These are phyloP conservation scores for Symbiodinium pilosum DNA, from an alignment of 73 alveolate genomes.

Conservation along the genomic window DNA sequence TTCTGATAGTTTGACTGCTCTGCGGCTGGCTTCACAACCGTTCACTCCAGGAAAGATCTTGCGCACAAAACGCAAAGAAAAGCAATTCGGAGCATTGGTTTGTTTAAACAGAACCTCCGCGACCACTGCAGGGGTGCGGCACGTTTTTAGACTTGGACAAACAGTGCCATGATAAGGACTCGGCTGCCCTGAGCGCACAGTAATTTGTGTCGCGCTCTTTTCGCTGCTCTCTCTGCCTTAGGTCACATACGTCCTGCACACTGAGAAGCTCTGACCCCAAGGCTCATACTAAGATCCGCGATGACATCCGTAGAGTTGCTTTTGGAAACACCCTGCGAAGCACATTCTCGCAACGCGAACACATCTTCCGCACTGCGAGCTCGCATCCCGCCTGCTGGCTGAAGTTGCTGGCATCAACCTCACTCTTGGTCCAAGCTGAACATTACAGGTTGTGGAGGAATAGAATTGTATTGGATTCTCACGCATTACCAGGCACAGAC, in stretches of 20 bases:
- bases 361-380: not conserved
- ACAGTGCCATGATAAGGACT: not conserved
- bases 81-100: too few relatives aligned
- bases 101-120: too few relatives aligned
- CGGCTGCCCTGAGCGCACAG: slow-evolving; percentile 63
- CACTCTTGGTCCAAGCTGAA: not conserved
- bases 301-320: not conserved
- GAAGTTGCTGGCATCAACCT: not conserved
- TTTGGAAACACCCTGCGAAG: not conserved
- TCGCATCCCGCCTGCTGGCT: not conserved
- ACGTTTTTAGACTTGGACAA: too few relatives aligned
- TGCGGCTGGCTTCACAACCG: too few relatives aligned
- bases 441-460: too few relatives aligned
- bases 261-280: not conserved
- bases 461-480: too few relatives aligned
- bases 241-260: not conserved
- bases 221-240: slow-evolving; percentile 11
- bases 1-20: too few relatives aligned
- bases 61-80: too few relatives aligned
- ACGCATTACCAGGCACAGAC: too few relatives aligned
- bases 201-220: slow-evolving; percentile 27
- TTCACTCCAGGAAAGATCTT: too few relatives aligned
- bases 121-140: too few relatives aligned
- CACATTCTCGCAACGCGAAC: not conserved
- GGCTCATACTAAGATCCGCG: not conserved